These are phyloP conservation scores for Ensete glaucum DNA, from an alignment of 176 grass and related monocot genomes.

Conservation along the genomic window DNA sequence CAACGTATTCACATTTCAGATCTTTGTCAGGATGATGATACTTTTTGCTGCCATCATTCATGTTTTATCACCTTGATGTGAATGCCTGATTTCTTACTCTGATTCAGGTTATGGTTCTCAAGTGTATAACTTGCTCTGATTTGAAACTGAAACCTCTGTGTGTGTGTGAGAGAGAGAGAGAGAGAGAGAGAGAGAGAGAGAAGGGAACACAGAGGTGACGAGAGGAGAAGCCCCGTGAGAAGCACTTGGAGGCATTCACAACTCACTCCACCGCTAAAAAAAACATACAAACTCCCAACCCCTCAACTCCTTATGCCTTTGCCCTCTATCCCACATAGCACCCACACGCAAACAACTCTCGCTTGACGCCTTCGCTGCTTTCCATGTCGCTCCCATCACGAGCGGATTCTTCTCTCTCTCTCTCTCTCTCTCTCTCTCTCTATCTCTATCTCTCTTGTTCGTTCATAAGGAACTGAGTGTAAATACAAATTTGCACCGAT, in stretches of 20 bases:
- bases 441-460: neutral
- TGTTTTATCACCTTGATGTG: too few relatives aligned
- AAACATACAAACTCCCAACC: neutral
- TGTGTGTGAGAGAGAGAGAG: neutral
- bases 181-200: neutral
- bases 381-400: slow-evolving; percentile 1
- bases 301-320: neutral
- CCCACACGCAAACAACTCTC: slow-evolving; percentile 5
- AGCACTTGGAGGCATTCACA: slow-evolving; percentile 8
- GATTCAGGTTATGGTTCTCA: too few relatives aligned
- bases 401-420: neutral
- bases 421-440: neutral
- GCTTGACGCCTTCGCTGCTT: neutral
- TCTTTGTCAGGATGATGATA: too few relatives aligned
- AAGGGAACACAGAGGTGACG: neutral
- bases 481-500: too few relatives aligned
- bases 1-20: too few relatives aligned
- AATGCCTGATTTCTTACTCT: too few relatives aligned
- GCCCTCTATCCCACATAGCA: neutral
- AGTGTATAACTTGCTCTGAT: too few relatives aligned
- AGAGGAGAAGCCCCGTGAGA: neutral
- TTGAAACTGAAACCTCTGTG: too few relatives aligned
- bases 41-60: too few relatives aligned
- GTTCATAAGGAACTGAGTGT: too few relatives aligned
- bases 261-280: neutral